A percentile compares a stretch with the other conserved stretches of the same genome.
phyloP scores from a whole-genome alignment of 2,329 filamentous ascomycete species.

The Tolypocladium guangdongense region DNA sequence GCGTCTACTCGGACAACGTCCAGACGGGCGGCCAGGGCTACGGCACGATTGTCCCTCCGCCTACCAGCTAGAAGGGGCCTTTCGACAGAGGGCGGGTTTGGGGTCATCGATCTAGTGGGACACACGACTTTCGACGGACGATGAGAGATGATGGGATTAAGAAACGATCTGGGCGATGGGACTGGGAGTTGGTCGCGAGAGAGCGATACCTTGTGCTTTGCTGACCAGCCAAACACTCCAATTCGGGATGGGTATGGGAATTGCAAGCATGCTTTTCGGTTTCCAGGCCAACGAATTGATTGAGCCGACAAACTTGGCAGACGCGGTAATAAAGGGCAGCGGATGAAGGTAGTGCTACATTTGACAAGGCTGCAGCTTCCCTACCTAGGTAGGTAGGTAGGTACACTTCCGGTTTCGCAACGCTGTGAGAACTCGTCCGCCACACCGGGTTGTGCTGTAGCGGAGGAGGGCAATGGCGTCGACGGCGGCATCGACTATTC shows the following conservation, averaged over 20 bases:
- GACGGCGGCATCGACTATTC: neutral
- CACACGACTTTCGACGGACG: neutral
- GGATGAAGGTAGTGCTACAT: too few species aligned
- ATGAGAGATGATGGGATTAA: neutral
- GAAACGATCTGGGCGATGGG: neutral
- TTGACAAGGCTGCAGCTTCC: neutral
- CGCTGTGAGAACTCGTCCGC: neutral
- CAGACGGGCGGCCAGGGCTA: slow-evolving; percentile 61
- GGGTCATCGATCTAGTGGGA: neutral
- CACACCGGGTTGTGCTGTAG: neutral
- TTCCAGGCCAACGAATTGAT: neutral
- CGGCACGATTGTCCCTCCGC: slow-evolving; percentile 32
- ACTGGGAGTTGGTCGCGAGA: neutral
- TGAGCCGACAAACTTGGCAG: neutral
- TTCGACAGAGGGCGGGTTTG: neutral
- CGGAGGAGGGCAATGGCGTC: neutral
- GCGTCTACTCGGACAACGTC: slow-evolving; percentile 63
- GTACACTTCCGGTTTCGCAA: neutral
- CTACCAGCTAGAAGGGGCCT: slow-evolving; percentile 5
- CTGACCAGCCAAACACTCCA: neutral
- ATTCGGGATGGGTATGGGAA: neutral
- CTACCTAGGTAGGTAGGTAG: too few species aligned
- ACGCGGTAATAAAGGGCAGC: neutral
- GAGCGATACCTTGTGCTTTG: neutral
- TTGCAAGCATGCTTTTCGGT: neutral